Evolutionary conservation across 305 asterid species (phyloP), one percentile per base, ranked within the genome.

Genomic region (Fraxinus greggii): DNA sequence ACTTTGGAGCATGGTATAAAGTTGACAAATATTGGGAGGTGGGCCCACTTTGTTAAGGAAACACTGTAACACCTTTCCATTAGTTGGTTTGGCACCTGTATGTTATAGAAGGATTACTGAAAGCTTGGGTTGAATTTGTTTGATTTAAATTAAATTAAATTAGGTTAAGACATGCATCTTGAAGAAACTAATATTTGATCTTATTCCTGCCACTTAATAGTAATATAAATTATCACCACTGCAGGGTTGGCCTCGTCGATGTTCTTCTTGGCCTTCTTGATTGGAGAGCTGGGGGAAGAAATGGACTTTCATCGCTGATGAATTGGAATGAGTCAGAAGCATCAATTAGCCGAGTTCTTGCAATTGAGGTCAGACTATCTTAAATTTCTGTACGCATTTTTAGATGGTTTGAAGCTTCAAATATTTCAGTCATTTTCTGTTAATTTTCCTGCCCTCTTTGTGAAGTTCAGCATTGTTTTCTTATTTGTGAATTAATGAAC

Each of bases 311-410:
- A 87, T 88, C 94, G 2, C 98, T 91, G 88, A 94, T 96, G 98
- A 95, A 96, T 79, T 96, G 98, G 99, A 96, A 96, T 75, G 98
- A 96, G 86, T 96, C 99, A 45, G 99, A 96, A 92, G 98, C 98
- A 89, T 90, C 98, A 76, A 92, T 96, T 65, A 98, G 98, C 38
- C 90, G 95, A 78, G 99, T 94, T 84, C 97, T 96, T 85, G 98
- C 99, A 69, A 88, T 94, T 86, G 98, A 96, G 97, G 99, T 93
- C 79, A 81, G 96, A 61, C 69, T 54, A 35, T 79, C 9, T 40
- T 48, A 73, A 24, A 63, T 63, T 78, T 73, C 61, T 51, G 78
- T 17, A n/a, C 28, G 12, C 33, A 42, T 26, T n/a, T 35, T 24
- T 32, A 40, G 21, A 31, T 84, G 81, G 78, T 38, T 29, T 45